Evolutionary conservation across 495 filamentous ascomycete species (phyloP).

Genomic region (Aspergillus bridgeri): DNA sequence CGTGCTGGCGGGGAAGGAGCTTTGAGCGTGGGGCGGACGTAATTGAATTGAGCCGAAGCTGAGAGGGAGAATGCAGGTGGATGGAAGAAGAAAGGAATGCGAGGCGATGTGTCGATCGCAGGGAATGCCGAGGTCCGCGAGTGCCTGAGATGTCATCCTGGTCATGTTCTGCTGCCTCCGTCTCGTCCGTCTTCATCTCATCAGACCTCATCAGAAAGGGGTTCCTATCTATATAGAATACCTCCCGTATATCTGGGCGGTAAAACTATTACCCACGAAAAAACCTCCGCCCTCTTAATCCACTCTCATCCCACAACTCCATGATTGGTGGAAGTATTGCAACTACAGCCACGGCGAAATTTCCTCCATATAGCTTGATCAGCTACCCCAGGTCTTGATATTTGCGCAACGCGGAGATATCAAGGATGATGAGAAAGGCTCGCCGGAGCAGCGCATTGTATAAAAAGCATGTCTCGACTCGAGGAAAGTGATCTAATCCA

Average conservation of each 20-base stretch:
- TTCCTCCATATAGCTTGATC: constrained; percentile 4
- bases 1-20: constrained; percentile 26
- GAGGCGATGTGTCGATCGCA: too few relatives aligned
- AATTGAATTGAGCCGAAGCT: neutral
- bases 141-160: neutral
- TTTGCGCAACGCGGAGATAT: constrained; percentile 1
- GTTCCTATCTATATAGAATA: neutral
- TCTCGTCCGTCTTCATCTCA: neutral
- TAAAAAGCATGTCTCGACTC: neutral
- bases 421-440: neutral
- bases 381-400: neutral
- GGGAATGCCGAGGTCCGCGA: neutral
- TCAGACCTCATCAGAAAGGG: neutral
- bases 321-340: constrained; percentile 13
- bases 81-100: too few relatives aligned
- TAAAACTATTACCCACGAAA: neutral
- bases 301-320: neutral
- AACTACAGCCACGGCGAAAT: constrained; percentile 10
- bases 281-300: neutral
- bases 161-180: too few relatives aligned
- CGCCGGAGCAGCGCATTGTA: neutral
- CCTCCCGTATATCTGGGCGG: neutral
- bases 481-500: neutral
- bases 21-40: constrained; percentile 16
- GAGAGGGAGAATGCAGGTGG: neutral